Evolutionary conservation across 495 filamentous ascomycete genomes (phyloP).

Genomic region (Extremus antarcticus): DNA sequence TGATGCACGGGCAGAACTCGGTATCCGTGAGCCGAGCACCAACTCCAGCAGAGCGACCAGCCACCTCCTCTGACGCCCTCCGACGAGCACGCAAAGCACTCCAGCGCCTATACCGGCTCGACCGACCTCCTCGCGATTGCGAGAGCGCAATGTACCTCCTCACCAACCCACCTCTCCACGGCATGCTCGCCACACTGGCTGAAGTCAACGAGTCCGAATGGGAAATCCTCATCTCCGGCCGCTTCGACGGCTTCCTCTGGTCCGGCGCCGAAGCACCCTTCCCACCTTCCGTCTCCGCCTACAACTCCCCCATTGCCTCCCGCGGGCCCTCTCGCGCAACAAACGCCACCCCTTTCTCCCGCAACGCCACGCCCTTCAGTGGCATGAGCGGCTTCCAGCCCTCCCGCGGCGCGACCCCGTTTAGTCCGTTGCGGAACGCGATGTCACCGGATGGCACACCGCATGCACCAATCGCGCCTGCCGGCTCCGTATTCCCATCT

Average conservation of each 20-base stretch:
- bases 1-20: constrained; percentile 56
- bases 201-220: constrained; percentile 81
- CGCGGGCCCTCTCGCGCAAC: constrained; percentile 42
- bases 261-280: constrained; percentile 65
- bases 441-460: constrained; percentile 29
- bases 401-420: constrained; percentile 25
- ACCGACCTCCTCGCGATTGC: constrained; percentile 61
- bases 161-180: constrained; percentile 68
- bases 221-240: constrained; percentile 91
- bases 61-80: constrained; percentile 55
- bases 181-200: constrained; percentile 76
- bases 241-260: constrained; percentile 95
- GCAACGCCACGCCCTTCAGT: constrained; percentile 29
- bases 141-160: constrained; percentile 83
- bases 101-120: constrained; percentile 73
- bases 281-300: constrained; percentile 20
- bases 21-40: constrained; percentile 44
- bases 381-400: constrained; percentile 16
- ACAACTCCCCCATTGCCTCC: constrained; percentile 37
- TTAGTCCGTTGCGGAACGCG: constrained; percentile 15
- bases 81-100: constrained; percentile 62
- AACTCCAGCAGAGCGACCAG: constrained; percentile 41
- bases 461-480: neutral
- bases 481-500: constrained; percentile 8
- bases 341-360: constrained; percentile 25